These are phyloP conservation scores for Aspergillus floridensis DNA, from an alignment of 2,329 filamentous ascomycete genomes.

Conservation along the genomic window DNA sequence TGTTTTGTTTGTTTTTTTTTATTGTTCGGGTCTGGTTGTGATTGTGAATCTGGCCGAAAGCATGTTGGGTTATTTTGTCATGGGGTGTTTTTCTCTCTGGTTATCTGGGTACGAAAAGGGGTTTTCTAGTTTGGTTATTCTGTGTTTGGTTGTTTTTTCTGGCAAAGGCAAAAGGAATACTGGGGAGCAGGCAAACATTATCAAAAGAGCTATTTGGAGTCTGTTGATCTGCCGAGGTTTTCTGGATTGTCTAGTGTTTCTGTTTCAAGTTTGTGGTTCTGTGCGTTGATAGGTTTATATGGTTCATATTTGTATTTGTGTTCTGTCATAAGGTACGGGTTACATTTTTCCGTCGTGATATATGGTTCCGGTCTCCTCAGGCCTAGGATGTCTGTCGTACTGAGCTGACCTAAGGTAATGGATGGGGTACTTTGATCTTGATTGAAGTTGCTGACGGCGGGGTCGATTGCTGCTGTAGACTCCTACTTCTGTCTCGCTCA, in stretches of 20 bases:
- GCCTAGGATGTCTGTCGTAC: too few relatives aligned
- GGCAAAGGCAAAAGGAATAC: constrained; percentile 16
- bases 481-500: too few relatives aligned
- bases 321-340: not conserved
- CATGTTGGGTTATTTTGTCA: constrained; percentile 2
- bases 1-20: constrained; percentile 5
- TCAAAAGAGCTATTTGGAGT: constrained; percentile 25
- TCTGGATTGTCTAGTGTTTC: constrained; percentile 9
- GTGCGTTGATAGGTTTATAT: constrained; percentile 3
- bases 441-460: too few relatives aligned
- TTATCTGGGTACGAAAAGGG: constrained; percentile 15
- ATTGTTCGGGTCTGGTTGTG: constrained; percentile 18
- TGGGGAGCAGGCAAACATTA: constrained; percentile 22
- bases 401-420: too few relatives aligned
- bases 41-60: constrained; percentile 17
- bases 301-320: constrained; percentile 4
- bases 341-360: not conserved
- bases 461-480: too few relatives aligned
- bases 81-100: constrained; percentile 9
- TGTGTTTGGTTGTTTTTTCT: constrained; percentile 2
- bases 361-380: not conserved
- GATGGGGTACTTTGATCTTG: too few relatives aligned
- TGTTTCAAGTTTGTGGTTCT: not conserved
- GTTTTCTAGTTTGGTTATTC: constrained; percentile 8
- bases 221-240: constrained; percentile 18